A percentile compares a stretch with the other conserved stretches of the same genome.
phyloP scores from a whole-genome alignment of 2,329 filamentous ascomycete genomes.

The Penicillium sp. region DNA sequence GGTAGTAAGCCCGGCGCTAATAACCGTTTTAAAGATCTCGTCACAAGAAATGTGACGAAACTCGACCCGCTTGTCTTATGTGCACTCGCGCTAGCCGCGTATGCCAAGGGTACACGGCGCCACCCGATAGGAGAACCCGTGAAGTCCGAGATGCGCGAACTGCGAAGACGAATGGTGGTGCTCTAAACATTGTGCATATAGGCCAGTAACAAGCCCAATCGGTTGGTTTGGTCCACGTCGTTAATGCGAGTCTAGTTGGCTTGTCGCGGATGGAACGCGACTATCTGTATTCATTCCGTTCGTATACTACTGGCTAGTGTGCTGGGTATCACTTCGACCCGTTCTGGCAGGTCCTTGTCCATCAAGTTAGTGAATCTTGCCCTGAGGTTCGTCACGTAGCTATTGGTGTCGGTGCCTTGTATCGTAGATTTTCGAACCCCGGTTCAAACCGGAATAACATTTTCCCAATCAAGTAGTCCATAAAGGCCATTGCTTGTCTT shows the following conservation, averaged over 20 bases:
- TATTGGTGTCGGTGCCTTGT: slow-evolving; percentile 5
- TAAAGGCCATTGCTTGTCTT: slow-evolving; percentile 2
- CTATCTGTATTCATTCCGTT: slow-evolving; percentile 3
- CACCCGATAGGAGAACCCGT: not conserved
- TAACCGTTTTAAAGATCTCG: not conserved
- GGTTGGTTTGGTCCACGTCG: not conserved
- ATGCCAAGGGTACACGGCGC: slow-evolving; percentile 1
- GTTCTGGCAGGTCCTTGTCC: slow-evolving; percentile 5
- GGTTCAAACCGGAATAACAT: not conserved
- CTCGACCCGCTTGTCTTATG: slow-evolving; percentile 3
- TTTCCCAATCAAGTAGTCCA: slow-evolving; percentile 2
- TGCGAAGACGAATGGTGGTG: not conserved
- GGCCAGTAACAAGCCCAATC: not conserved
- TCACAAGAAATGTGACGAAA: slow-evolving; percentile 7
- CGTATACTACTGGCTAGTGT: not conserved
- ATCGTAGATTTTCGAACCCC: slow-evolving; percentile 1
- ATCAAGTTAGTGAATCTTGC: slow-evolving; percentile 1
- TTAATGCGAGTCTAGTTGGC: not conserved
- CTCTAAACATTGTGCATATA: not conserved
- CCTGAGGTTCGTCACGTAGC: slow-evolving; percentile 2
- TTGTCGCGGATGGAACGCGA: slow-evolving; percentile 4
- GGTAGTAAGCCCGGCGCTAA: not conserved
- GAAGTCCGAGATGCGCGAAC: not conserved
- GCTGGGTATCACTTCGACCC: slow-evolving; percentile 1
- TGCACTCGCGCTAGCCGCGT: not conserved